Conservation (phyloP, 129 eudicot genomes). For the Apium graveolens region DNA sequence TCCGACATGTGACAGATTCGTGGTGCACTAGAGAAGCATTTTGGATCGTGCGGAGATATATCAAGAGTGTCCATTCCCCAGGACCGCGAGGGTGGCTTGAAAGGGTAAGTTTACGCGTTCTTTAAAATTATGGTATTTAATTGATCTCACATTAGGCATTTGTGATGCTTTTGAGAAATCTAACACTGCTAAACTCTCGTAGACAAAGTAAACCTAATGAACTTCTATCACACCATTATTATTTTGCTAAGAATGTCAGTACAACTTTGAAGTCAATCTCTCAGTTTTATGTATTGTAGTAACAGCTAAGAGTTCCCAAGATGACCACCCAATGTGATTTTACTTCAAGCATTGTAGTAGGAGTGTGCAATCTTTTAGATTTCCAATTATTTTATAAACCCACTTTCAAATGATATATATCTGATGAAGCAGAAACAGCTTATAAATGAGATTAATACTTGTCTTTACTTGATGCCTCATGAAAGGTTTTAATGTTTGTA, state of each 20-base stretch:
- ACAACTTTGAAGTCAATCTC: not conserved
- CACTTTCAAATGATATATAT: not conserved
- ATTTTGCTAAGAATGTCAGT: not conserved
- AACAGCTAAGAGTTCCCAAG: no score
- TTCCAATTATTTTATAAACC: not conserved
- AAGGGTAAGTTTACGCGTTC: slow-evolving; percentile 17
- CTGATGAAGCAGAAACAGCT: not conserved
- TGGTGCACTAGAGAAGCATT: slow-evolving; percentile 26
- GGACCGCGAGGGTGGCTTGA: slow-evolving; percentile 17
- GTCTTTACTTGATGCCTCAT: not conserved
- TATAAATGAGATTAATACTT: not conserved
- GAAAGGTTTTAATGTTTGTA: not conserved
- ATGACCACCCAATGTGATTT: no score
- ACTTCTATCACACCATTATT: not conserved
- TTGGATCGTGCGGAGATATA: slow-evolving; percentile 29
- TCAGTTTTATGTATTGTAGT: no score
- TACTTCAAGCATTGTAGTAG: not conserved
- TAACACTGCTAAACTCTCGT: not conserved
- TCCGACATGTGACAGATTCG: slow-evolving; percentile 8
- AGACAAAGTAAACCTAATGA: not conserved
- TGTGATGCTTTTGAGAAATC: not conserved
- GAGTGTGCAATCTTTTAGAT: not conserved
- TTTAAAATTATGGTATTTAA: not conserved
- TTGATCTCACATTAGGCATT: not conserved
- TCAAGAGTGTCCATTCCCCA: slow-evolving; percentile 19